Evolutionary conservation across 148 eudicot genomes (phyloP), one percentile per base, ranked within the genome.

Genomic region (Vaccinium vitisidaea): DNA sequence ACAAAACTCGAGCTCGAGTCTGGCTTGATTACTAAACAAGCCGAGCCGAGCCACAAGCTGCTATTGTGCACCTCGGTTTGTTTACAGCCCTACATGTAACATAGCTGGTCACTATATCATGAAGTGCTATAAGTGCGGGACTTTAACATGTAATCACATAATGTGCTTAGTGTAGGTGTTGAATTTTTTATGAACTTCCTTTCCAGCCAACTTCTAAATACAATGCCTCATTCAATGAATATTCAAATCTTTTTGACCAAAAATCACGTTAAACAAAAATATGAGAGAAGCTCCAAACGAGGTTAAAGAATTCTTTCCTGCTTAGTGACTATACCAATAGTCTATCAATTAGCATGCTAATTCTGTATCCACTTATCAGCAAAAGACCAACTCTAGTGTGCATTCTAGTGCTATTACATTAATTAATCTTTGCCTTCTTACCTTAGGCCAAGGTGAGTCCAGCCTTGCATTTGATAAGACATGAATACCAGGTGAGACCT

Each of bases 371-470:
- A 19, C 48, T 63, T 43, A 16, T 43, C 79, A 25, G 23, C 27
- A 81, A 27, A 52, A 75, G 55, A 25, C 30, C 19, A 39, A 83
- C 53, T 69, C 58, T 49, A 18, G 16, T 27, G 48, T 83, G 54
- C 54, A 36, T 74, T 80, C 80, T 19, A 39, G 21, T 19, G 65
- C 78, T 10, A 52, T 70, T 82, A 10, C 16, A 19, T 39, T 16
- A 11, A 53, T 65, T 25, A 25, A 78, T 15, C n/a, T 65, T 36
- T 19, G 18, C 43, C 61, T 80, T 55, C 82, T 82, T 82, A 96
- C 99, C 93, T 94, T 94, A 61, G 91, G 91, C 99, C 99, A 96
- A 76, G 92, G 94, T 9, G 90, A 83, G 89, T 96, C 97, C 70
- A 96, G 92, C 53, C 84, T 92, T 84, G 94, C 94, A 89, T 93